These are phyloP conservation scores for Fusarium kyushuense DNA, from an alignment of 2,329 filamentous ascomycete species.

Conservation along the genomic window DNA sequence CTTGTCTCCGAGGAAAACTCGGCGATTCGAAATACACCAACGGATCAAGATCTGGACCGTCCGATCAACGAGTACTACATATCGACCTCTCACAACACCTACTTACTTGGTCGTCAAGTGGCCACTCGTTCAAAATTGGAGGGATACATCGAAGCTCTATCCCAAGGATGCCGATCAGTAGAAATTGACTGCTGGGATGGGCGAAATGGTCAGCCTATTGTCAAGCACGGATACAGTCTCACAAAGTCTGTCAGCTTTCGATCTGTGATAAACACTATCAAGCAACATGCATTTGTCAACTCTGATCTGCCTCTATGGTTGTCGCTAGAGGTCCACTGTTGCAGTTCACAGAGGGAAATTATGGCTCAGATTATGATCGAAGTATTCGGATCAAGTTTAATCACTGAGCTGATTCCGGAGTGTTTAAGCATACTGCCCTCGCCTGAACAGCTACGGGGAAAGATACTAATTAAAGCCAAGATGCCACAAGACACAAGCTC, in stretches of 20 bases:
- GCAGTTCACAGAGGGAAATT: neutral
- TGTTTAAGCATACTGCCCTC: neutral
- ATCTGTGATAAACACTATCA: conserved; percentile 6
- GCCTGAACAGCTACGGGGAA: conserved; percentile 2
- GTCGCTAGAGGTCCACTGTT: conserved; percentile 25
- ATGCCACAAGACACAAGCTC: neutral
- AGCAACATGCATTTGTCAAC: neutral
- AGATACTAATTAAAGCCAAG: conserved; percentile 25
- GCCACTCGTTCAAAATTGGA: conserved; percentile 14
- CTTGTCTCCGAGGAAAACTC: conserved; percentile 1
- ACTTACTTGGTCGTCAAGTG: conserved; percentile 24
- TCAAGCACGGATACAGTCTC: conserved; percentile 34
- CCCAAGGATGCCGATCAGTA: conserved; percentile 19
- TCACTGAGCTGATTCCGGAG: neutral
- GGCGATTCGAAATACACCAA: neutral
- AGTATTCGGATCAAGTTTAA: neutral
- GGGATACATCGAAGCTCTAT: conserved; percentile 19
- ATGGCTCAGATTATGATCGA: conserved; percentile 30
- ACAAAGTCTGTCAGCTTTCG: conserved; percentile 22
- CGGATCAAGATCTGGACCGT: neutral
- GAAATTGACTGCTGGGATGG: conserved; percentile 35
- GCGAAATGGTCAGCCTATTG: conserved; percentile 17
- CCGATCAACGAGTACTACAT: conserved; percentile 35
- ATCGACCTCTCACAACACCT: conserved; percentile 34
- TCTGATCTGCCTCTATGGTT: conserved; percentile 31